Conservation (phyloP, 106 monocot genomes). For the Xerophyta viscosa region DNA sequence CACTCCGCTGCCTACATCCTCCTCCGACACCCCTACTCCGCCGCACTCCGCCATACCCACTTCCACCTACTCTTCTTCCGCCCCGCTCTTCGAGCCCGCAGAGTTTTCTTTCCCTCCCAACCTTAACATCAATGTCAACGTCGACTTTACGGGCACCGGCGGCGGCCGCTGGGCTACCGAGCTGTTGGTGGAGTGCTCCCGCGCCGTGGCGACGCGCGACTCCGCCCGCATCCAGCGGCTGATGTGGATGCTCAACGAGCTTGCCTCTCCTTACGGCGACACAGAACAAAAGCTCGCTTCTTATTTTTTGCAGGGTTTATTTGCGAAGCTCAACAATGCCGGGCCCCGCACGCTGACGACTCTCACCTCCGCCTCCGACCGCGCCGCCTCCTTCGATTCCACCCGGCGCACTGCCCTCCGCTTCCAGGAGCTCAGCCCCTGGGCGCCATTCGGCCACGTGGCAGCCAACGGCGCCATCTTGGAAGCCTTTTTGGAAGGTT, state of each 20-base stretch:
- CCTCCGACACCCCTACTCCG: conserved; percentile 11
- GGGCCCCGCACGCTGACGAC: conserved; percentile 54
- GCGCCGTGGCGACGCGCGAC: conserved; percentile 57
- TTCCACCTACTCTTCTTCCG: not conserved
- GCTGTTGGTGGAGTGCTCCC: conserved; percentile 60
- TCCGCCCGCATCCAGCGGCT: conserved; percentile 60
- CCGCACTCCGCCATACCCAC: not conserved
- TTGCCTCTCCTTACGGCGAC: conserved; percentile 85
- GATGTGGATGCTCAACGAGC: conserved; percentile 97
- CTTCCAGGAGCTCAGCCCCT: conserved; percentile 79
- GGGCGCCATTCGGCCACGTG: conserved; percentile 76
- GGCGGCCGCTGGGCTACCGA: conserved; percentile 52
- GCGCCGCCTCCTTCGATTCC: conserved; percentile 75
- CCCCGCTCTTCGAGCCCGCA: conserved; percentile 30
- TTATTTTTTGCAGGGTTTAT: conserved; percentile 83
- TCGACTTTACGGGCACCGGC: conserved; percentile 17
- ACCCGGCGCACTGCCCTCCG: conserved; percentile 61
- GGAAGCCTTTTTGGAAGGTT: conserved; percentile 38
- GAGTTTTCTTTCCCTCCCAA: conserved; percentile 29
- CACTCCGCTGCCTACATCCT: conserved; percentile 5
- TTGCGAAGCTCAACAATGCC: conserved; percentile 69
- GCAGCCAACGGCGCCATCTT: conserved; percentile 70
- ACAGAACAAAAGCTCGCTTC: conserved; percentile 75
- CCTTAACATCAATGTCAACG: conserved; percentile 34
- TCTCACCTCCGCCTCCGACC: conserved; percentile 68